A percentile compares a stretch with the other conserved stretches of the same genome.
Evolutionary conservation across 768 basidiomycete species (phyloP).

Genomic region (Lactifluus piperatus): DNA sequence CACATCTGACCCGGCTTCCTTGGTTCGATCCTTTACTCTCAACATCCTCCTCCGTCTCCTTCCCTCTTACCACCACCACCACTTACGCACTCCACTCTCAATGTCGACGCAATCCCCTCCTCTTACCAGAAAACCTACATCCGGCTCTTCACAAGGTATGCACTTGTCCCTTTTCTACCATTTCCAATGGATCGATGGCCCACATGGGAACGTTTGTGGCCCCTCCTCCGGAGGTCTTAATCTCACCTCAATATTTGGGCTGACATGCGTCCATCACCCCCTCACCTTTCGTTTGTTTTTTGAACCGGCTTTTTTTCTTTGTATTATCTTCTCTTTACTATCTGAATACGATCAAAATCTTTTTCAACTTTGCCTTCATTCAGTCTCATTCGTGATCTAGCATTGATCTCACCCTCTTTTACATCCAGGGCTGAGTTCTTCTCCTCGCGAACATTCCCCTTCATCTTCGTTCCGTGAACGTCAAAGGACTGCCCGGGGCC

Average conservation of each 20-base stretch:
- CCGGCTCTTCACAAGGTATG: conserved; percentile 16
- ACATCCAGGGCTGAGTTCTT: conserved; percentile 13
- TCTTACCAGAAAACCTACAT: conserved; percentile 14
- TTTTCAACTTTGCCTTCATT: background rate
- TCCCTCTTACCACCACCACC: background rate
- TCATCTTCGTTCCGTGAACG: conserved; percentile 20
- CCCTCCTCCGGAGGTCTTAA: background rate
- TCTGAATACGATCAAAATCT: background rate
- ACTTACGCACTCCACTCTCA: conserved; percentile 1
- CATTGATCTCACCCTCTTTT: background rate
- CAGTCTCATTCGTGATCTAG: background rate
- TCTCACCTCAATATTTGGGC: background rate
- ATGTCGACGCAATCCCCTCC: conserved; percentile 22
- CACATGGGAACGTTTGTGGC: background rate
- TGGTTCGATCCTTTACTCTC: conserved; percentile 16
- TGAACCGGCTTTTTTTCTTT: background rate
- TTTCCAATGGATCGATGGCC: conserved; percentile 9
- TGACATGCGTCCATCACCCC: background rate
- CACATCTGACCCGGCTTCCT: conserved; percentile 15
- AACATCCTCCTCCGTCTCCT: conserved; percentile 5
- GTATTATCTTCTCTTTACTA: background rate
- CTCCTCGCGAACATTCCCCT: conserved; percentile 19
- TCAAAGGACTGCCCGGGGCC: conserved; percentile 15
- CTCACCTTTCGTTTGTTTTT: background rate
- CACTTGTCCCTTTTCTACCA: background rate